These are phyloP conservation scores for Brassica rapa DNA, from an alignment of 345 rosid genomes.

Conservation along the genomic window DNA sequence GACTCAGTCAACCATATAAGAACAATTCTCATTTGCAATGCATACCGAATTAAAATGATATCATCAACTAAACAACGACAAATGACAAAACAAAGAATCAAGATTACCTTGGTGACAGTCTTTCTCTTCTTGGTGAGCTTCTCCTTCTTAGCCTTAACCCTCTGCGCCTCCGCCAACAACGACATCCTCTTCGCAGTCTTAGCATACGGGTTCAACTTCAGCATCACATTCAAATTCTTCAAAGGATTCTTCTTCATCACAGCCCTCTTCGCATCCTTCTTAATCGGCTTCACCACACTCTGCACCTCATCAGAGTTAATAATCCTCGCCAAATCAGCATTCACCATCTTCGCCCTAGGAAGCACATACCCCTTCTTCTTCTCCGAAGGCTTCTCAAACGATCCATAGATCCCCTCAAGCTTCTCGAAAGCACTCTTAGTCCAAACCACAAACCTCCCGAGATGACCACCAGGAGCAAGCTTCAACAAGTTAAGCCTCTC, in stretches of 20 bases:
- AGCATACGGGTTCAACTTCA: conserved; percentile 88
- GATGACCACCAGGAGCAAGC: conserved; percentile 98
- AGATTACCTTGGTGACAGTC: conserved; percentile 66
- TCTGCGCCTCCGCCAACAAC: conserved; percentile 86
- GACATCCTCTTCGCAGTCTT: conserved; percentile 97
- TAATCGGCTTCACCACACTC: conserved; percentile 84
- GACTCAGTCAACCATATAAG: background rate
- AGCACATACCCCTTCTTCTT: conserved; percentile 88
- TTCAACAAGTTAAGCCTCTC: conserved; percentile 80
- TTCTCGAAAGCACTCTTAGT: conserved; percentile 93
- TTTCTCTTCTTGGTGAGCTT: conserved; percentile 88
- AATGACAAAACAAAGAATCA: too few relatives aligned
- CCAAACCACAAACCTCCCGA: conserved; percentile 93
- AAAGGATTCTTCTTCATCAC: conserved; percentile 91
- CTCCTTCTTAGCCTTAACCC: conserved; percentile 96
- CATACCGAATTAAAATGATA: background rate
- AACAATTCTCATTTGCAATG: background rate
- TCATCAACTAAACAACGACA: background rate
- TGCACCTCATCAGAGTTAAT: conserved; percentile 97
- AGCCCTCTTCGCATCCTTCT: conserved; percentile 76
- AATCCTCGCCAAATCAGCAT: conserved; percentile 91
- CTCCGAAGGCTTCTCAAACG: conserved; percentile 82
- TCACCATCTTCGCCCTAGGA: conserved; percentile 91
- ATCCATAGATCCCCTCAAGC: conserved; percentile 84
- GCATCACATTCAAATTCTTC: conserved; percentile 80